phyloP scores from a whole-genome alignment of 208 protist species.

The Acanthamoeba lenticulata region DNA sequence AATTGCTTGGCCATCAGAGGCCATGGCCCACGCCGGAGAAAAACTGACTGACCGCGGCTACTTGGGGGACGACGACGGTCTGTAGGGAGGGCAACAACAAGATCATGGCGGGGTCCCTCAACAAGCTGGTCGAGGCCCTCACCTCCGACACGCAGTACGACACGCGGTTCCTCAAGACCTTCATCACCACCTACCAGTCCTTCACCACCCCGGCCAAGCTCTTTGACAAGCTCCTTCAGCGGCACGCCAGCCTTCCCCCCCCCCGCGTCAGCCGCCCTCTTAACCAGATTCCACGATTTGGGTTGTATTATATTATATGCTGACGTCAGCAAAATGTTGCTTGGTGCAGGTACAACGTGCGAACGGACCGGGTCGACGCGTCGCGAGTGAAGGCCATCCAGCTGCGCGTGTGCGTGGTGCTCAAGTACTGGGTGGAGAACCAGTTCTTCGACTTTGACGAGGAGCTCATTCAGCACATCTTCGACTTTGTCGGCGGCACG shows the following conservation, averaged over 20 bases:
- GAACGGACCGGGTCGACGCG: background rate
- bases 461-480: conserved; percentile 33
- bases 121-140: conserved; percentile 67
- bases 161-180: background rate
- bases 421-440: conserved; percentile 69
- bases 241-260: conserved; percentile 20
- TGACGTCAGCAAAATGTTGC: too few relatives aligned
- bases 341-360: conserved; percentile 14
- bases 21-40: too few relatives aligned
- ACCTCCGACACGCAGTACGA: conserved; percentile 50
- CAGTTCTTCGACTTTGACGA: conserved; percentile 65
- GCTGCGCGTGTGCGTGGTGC: conserved; percentile 68
- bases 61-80: too few relatives aligned
- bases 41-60: too few relatives aligned
- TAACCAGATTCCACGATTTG: too few relatives aligned
- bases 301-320: too few relatives aligned
- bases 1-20: background rate
- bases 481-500: background rate
- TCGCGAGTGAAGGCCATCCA: conserved; percentile 19
- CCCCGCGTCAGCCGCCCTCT: too few relatives aligned
- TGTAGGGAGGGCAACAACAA: background rate
- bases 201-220: conserved; percentile 53
- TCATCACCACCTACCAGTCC: conserved; percentile 66
- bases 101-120: conserved; percentile 63
- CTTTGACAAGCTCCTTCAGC: conserved; percentile 48